Percentiles rank a stretch among this genome's conserved stretches.
Conservation (phyloP, 305 asterid species). For the Rubia peregrina region DNA sequence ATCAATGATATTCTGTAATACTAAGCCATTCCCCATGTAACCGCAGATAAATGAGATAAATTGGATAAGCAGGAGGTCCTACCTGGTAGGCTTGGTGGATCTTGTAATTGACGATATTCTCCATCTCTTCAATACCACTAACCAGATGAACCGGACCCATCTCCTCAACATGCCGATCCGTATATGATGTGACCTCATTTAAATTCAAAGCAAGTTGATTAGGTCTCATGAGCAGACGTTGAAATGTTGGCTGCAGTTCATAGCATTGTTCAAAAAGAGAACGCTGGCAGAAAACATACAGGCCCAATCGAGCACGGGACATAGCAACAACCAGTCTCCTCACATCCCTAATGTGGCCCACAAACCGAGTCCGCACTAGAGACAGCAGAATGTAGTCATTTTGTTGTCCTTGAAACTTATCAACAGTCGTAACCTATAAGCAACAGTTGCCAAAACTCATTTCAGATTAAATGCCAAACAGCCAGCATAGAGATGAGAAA, state of each 20-base stretch:
- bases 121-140: conserved; percentile 76
- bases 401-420: conserved; percentile 98
- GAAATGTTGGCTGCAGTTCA: conserved; percentile 93
- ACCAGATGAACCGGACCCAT: conserved; percentile 49
- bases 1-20: neutral
- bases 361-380: conserved; percentile 91
- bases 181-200: conserved; percentile 47
- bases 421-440: conserved; percentile 81
- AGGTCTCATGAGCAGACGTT: conserved; percentile 74
- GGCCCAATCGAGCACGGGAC: conserved; percentile 99
- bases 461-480: conserved; percentile 4
- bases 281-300: conserved; percentile 83
- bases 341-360: conserved; percentile 97
- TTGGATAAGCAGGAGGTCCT: conserved; percentile 8
- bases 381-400: conserved; percentile 82
- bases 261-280: conserved; percentile 94
- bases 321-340: conserved; percentile 96
- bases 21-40: neutral
- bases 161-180: conserved; percentile 77
- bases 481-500: neutral
- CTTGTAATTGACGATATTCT: conserved; percentile 65
- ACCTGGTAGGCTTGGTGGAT: conserved; percentile 74
- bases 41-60: neutral
- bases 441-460: conserved; percentile 1
- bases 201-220: conserved; percentile 70